phyloP scores from a whole-genome alignment of 768 basidiomycete genomes.

The Tephrocybe sp. region DNA sequence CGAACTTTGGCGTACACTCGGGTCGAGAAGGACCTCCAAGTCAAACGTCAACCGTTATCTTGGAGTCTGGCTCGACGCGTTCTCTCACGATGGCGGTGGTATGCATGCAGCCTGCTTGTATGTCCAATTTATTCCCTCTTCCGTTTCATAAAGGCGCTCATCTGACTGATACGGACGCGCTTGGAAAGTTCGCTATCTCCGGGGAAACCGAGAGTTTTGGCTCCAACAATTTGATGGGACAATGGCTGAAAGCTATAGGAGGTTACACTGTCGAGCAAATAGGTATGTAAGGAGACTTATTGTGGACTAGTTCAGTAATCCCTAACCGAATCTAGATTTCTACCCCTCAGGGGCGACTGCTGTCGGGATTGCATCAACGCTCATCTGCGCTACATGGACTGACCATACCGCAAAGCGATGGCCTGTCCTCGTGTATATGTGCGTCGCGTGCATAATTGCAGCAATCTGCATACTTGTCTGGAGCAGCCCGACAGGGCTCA shows the following conservation, averaged over 20 bases:
- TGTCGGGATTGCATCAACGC: conserved; percentile 61
- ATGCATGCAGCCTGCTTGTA: conserved; percentile 65
- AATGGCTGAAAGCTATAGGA: conserved; percentile 63
- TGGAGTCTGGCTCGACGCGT: conserved; percentile 49
- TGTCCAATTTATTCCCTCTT: conserved; percentile 17
- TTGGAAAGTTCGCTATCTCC: conserved; percentile 56
- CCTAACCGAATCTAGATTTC: conserved; percentile 17
- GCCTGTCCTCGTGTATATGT: conserved; percentile 68
- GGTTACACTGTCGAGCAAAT: conserved; percentile 65
- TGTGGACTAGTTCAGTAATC: not conserved
- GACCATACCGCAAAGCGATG: conserved; percentile 57
- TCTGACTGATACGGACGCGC: conserved; percentile 2
- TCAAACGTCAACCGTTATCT: conserved; percentile 41
- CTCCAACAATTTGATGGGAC: conserved; percentile 73
- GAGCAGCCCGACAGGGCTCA: conserved; percentile 58
- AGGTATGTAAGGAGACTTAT: conserved; percentile 27
- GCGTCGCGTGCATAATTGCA: conserved; percentile 50
- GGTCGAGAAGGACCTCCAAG: conserved; percentile 40
- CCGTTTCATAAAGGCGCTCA: not conserved
- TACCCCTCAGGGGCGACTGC: conserved; percentile 69
- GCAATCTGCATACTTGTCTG: conserved; percentile 62
- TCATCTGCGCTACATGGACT: conserved; percentile 64
- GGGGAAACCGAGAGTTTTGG: conserved; percentile 71
- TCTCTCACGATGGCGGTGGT: conserved; percentile 65
- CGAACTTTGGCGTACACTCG: conserved; percentile 52